Percentiles rank a stretch among this genome's conserved stretches.
These are phyloP conservation scores for Danielozyma ontarioensis DNA, from an alignment of 805 yeast genomes.

Conservation along the genomic window DNA sequence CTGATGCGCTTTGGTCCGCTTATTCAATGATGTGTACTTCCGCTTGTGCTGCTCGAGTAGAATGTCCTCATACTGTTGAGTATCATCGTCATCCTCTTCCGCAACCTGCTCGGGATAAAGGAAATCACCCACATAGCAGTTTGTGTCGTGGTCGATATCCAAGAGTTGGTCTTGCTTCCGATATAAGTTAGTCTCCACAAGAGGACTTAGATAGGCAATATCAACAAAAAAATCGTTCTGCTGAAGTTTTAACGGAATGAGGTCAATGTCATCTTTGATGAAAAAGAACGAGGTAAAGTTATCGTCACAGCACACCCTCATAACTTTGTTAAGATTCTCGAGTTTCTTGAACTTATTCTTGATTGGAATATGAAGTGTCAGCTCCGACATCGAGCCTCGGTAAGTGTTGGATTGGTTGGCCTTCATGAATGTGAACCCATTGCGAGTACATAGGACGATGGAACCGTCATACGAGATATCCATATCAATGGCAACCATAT, in stretches of 20 bases:
- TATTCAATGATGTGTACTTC: neutral
- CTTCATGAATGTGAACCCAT: constrained; percentile 61
- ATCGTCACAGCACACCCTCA: constrained; percentile 61
- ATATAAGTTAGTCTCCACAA: constrained; percentile 24
- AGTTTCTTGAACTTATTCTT: constrained; percentile 50
- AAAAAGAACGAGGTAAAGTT: constrained; percentile 63
- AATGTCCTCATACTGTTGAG: neutral
- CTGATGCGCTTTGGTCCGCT: neutral
- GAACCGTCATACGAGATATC: constrained; percentile 68
- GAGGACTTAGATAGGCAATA: constrained; percentile 50
- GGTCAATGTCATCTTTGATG: constrained; percentile 56
- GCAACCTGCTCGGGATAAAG: constrained; percentile 14
- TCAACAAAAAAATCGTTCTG: constrained; percentile 47
- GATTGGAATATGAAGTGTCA: constrained; percentile 22
- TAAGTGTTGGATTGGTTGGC: constrained; percentile 18
- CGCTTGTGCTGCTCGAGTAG: neutral
- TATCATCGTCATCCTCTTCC: constrained; percentile 5
- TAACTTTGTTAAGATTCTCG: constrained; percentile 51
- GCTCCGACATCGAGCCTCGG: constrained; percentile 29
- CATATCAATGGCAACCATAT: constrained; percentile 58
- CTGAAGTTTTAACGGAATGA: constrained; percentile 50
- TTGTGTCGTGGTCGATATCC: constrained; percentile 20
- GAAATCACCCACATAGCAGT: constrained; percentile 25
- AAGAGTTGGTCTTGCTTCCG: constrained; percentile 41
- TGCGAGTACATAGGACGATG: constrained; percentile 57